Conservation (phyloP, 2,329 filamentous ascomycete species). For the Nemania sp. region DNA sequence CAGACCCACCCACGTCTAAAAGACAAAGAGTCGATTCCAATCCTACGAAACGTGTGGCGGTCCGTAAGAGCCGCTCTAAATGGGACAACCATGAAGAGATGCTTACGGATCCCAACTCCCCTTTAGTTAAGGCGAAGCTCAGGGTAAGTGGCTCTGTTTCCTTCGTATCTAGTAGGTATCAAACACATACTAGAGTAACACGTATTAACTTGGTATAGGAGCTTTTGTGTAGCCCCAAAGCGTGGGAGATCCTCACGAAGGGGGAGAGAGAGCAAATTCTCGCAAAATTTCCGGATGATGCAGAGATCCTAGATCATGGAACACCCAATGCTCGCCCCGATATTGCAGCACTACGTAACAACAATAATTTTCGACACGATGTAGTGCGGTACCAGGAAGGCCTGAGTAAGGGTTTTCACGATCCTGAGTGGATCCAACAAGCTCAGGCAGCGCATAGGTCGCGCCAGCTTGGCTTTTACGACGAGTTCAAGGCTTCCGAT, state of each 20-base stretch:
- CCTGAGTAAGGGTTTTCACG: conserved; percentile 61
- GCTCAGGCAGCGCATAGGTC: conserved; percentile 65
- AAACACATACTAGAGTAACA: background rate
- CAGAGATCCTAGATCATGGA: conserved; percentile 54
- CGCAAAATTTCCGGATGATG: conserved; percentile 53
- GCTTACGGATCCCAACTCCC: conserved; percentile 53
- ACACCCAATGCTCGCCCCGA: conserved; percentile 56
- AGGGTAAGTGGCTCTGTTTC: conserved; percentile 47
- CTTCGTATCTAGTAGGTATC: background rate
- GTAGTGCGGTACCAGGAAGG: conserved; percentile 60
- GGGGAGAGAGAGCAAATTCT: conserved; percentile 53
- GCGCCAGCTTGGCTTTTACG: conserved; percentile 63
- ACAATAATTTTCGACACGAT: conserved; percentile 62
- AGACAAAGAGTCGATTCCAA: conserved; percentile 44
- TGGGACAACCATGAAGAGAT: conserved; percentile 51
- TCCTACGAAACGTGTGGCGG: conserved; percentile 46
- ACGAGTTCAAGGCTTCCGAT: conserved; percentile 58
- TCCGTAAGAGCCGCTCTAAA: conserved; percentile 46
- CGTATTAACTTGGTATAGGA: conserved; percentile 41
- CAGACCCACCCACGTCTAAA: conserved; percentile 41
- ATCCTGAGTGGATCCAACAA: conserved; percentile 64
- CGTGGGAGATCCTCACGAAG: conserved; percentile 54
- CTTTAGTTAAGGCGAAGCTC: conserved; percentile 52
- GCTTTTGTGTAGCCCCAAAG: conserved; percentile 53
- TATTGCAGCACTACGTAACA: conserved; percentile 58